A percentile compares a stretch with the other conserved stretches of the same genome.
These are phyloP conservation scores for Ceratocystiopsis brevicomis DNA, from an alignment of 2,329 filamentous ascomycete species.

Conservation along the genomic window DNA sequence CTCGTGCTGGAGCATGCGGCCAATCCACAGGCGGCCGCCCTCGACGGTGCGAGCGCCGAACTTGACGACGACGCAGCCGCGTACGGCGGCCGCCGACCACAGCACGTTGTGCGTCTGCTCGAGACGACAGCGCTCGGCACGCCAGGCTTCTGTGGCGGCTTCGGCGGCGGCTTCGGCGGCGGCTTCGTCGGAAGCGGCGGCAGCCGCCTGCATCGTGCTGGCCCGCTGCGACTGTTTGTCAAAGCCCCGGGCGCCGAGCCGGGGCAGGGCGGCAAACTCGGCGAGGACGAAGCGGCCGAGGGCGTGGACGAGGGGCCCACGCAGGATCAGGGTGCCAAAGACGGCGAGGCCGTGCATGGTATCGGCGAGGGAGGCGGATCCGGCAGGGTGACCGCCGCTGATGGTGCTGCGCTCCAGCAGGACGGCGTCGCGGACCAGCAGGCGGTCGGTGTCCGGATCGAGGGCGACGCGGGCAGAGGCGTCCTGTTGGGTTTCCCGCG, in stretches of 20 bases:
- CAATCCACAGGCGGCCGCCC: constrained; percentile 62
- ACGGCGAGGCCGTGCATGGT: constrained; percentile 61
- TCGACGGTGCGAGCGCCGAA: constrained; percentile 73
- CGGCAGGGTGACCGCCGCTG: constrained; percentile 8
- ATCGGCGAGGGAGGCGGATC: constrained; percentile 20
- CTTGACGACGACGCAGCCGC: constrained; percentile 78
- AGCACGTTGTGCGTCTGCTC: constrained; percentile 45
- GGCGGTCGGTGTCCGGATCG: constrained; percentile 20
- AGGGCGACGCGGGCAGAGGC: too few species aligned
- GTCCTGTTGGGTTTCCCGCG: constrained; percentile 8
- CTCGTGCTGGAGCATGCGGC: constrained; percentile 53
- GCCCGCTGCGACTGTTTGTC: constrained; percentile 12
- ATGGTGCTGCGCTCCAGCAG: constrained; percentile 29
- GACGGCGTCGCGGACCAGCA: constrained; percentile 73
- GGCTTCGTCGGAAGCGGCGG: constrained; percentile 11
- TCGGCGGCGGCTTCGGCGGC: constrained; percentile 20
- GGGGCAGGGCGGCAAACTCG: constrained; percentile 60
- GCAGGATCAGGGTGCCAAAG: constrained; percentile 69
- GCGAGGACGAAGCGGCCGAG: constrained; percentile 57
- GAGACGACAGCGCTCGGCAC: constrained; percentile 31
- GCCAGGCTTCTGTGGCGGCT: constrained; percentile 30
- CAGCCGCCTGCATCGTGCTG: constrained; percentile 9
- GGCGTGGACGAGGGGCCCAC: constrained; percentile 47
- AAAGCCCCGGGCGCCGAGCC: constrained; percentile 72
- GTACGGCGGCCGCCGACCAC: constrained; percentile 66